Base-by-base conservation (phyloP, 495 filamentous ascomycete genomes). In the Tetracladium marchalianum region DNA sequence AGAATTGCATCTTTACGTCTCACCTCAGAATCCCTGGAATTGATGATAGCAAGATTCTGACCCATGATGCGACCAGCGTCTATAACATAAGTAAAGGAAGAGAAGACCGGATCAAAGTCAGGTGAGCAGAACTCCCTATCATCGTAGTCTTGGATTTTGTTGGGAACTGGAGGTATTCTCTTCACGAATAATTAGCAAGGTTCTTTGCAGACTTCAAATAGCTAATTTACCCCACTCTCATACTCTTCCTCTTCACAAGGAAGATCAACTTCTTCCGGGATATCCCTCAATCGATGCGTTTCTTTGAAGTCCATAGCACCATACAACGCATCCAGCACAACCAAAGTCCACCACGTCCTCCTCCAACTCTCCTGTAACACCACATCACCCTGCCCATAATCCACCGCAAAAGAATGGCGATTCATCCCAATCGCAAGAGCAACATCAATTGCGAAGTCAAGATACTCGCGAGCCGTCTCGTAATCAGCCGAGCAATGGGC, bases 341-440 rank as follows among this genome's bases (percentile, higher is more conserved):
- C 85, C 39, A 87, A 55, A 47, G 80, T 77, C 84, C 84, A 88
- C 81, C 81, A 87, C 9, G 82, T 87, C 22, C 84, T 68, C 43
- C 82, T 68, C 59, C 79, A 70, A 47, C 75, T 76, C 56, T 88
- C 84, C 36, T 77, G 79, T 5, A 82, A 60, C 5, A 84, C 64
- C 0, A 67, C 66, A 41, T 79, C 69, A 1, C 59, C 54, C 9
- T 61, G 59, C 32, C 71, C 64, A 54, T 76, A 63, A 0, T 57
- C 47, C 5, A 56, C 44, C 1, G 72, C 67, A 50, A 69, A 82
- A 6, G 56, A 58, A 42, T 59, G 61, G 33, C 65, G 69, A 53
- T 88, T 71, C 67, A 88, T 68, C 2, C 80, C 78, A n/a, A 86
- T 59, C 18, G 82, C 76, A 11, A 83, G 63, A 1, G 81, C 79